Evolutionary conservation across 2,329 filamentous ascomycete species (phyloP).

Genomic region (Apiospora marii): DNA sequence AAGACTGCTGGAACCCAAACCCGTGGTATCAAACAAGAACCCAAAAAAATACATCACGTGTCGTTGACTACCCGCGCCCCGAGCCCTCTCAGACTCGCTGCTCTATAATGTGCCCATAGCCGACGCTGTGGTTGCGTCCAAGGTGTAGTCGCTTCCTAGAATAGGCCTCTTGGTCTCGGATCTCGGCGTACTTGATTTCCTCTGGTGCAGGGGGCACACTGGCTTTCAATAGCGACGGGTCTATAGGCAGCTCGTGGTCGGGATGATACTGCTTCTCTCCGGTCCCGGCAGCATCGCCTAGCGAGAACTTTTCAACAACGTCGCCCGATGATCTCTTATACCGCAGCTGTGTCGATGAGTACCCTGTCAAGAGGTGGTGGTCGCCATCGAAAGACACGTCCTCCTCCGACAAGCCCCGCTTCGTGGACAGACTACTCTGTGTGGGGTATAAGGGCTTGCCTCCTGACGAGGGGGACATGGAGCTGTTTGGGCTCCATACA

Average conservation of each 20-base stretch:
- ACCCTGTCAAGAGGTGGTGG: background rate
- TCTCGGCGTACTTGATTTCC: conserved; percentile 19
- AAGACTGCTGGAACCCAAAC: conserved; percentile 4
- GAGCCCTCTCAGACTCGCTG: background rate
- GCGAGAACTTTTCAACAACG: conserved; percentile 10
- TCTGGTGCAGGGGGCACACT: background rate
- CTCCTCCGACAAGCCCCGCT: conserved; percentile 2
- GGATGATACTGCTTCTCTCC: conserved; percentile 15
- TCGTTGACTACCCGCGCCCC: background rate
- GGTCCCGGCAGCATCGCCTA: background rate
- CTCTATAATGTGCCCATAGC: background rate
- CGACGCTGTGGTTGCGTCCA: background rate
- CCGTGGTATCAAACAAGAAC: conserved; percentile 19
- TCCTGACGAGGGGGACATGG: conserved; percentile 1
- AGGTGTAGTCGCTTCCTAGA: conserved; percentile 10
- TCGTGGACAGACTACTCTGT: conserved; percentile 1
- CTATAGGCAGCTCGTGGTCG: conserved; percentile 5
- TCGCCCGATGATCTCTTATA: conserved; percentile 14
- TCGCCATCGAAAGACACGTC: background rate
- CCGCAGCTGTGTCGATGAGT: background rate
- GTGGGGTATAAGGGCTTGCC: conserved; percentile 21
- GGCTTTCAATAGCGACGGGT: background rate
- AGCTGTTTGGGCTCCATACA: conserved; percentile 10
- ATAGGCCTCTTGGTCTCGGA: background rate
- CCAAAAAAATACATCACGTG: conserved; percentile 13